These are phyloP conservation scores for Tulasnella calospora DNA, from an alignment of 768 basidiomycete species.

Conservation along the genomic window DNA sequence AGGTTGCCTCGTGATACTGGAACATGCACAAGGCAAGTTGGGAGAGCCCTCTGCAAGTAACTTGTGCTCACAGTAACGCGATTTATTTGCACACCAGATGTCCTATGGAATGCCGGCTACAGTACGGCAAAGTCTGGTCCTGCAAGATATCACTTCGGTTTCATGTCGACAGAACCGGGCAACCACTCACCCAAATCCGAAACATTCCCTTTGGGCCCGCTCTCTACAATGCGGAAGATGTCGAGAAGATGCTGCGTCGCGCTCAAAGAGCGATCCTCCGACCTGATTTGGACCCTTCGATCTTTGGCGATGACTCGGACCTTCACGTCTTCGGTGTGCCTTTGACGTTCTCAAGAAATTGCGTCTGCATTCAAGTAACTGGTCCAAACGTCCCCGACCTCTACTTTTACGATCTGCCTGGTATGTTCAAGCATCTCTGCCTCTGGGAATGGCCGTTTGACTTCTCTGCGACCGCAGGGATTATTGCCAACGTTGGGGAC, in stretches of 20 bases:
- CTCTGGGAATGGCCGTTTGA: neutral
- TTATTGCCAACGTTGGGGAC: conserved; percentile 26
- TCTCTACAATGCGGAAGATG: conserved; percentile 18
- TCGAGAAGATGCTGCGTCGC: conserved; percentile 29
- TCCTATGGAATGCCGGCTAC: conserved; percentile 40
- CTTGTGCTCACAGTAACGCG: neutral
- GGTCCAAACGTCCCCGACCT: conserved; percentile 58
- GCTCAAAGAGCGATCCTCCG: conserved; percentile 32
- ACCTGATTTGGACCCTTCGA: conserved; percentile 22
- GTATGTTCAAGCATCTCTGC: conserved; percentile 31
- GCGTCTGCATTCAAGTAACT: conserved; percentile 54
- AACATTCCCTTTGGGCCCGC: conserved; percentile 27
- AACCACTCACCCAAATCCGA: conserved; percentile 22
- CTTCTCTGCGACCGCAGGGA: conserved; percentile 6
- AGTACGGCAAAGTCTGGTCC: conserved; percentile 32
- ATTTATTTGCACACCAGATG: conserved; percentile 31
- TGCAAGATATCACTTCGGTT: conserved; percentile 38
- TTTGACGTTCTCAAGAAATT: conserved; percentile 49
- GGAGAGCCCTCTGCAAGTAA: no score
- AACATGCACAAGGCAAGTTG: conserved; percentile 61
- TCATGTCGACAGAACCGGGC: conserved; percentile 32
- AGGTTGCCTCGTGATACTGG: conserved; percentile 64
- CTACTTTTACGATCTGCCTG: conserved; percentile 62
- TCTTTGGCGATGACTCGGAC: conserved; percentile 23
- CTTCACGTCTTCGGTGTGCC: conserved; percentile 14